Evolutionary conservation across 768 basidiomycete species (phyloP).

Genomic region (Dacryopinax primogenitus): DNA sequence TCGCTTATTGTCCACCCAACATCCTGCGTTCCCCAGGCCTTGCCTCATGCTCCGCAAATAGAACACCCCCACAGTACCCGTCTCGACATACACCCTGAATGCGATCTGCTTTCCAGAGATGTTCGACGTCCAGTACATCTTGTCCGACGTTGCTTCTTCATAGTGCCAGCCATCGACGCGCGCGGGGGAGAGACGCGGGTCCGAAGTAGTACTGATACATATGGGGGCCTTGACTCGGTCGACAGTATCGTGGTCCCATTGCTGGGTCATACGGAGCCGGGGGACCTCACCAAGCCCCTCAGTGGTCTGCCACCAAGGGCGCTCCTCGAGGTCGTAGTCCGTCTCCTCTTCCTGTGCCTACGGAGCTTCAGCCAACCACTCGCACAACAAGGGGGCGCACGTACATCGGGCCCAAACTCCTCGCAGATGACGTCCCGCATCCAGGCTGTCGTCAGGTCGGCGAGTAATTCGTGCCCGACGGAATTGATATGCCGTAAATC

Average conservation of each 20-base stretch:
- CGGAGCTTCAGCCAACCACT: background rate
- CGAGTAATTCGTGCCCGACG: conserved; percentile 8
- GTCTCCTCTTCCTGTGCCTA: background rate
- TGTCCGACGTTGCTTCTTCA: background rate
- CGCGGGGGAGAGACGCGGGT: conserved; percentile 3
- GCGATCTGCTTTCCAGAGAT: conserved; percentile 3
- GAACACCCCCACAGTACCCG: conserved; percentile 7
- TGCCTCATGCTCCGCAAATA: conserved; percentile 11
- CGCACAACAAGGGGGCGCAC: background rate
- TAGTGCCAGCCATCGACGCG: conserved; percentile 8
- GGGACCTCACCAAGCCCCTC: background rate
- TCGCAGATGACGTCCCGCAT: conserved; percentile 7
- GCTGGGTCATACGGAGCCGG: background rate
- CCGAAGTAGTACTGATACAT: conserved; percentile 1
- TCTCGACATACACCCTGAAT: conserved; percentile 9
- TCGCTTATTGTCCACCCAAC: conserved; percentile 14
- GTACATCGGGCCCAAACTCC: background rate
- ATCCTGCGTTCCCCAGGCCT: conserved; percentile 10
- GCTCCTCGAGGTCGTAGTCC: background rate
- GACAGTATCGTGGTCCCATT: background rate
- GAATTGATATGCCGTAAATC: conserved; percentile 7
- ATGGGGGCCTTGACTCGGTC: background rate
- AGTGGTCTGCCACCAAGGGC: background rate
- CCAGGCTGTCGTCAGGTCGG: conserved; percentile 8
- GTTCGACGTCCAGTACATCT: conserved; percentile 10